Conservation (phyloP, 108 stramenopile genomes). For the Licmophora abbreviata region DNA sequence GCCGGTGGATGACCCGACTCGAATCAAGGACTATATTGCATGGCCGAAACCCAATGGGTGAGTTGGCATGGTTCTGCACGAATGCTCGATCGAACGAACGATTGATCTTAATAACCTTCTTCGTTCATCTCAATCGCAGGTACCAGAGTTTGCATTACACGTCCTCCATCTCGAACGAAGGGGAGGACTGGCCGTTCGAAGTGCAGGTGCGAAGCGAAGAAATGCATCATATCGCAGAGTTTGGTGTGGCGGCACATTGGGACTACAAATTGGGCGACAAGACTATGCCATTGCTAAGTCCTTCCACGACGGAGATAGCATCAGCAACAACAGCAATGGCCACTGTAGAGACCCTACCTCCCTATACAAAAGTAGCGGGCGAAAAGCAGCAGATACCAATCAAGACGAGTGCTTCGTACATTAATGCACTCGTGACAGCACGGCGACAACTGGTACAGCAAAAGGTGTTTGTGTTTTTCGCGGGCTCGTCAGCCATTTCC, state of each 20-base stretch:
- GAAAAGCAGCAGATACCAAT: background rate
- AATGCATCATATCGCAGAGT: constrained; percentile 84
- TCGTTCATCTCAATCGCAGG: too few species aligned
- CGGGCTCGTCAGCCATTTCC: constrained; percentile 27
- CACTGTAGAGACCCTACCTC: constrained; percentile 3
- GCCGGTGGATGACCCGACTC: constrained; percentile 33
- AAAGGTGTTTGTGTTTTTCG: constrained; percentile 61
- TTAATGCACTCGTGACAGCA: constrained; percentile 40
- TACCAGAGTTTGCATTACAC: constrained; percentile 91
- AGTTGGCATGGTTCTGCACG: too few species aligned
- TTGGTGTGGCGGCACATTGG: constrained; percentile 85
- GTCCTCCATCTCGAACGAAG: constrained; percentile 31
- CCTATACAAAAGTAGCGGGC: constrained; percentile 3
- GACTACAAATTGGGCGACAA: constrained; percentile 49
- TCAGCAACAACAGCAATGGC: constrained; percentile 1
- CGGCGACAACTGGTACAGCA: constrained; percentile 22
- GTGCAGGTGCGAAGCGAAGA: constrained; percentile 78
- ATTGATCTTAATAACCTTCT: too few species aligned
- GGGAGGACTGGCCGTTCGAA: constrained; percentile 72
- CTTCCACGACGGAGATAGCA: constrained; percentile 9
- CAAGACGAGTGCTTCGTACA: constrained; percentile 22
- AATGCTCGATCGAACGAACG: too few species aligned
- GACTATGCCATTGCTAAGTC: background rate
- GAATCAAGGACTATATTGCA: constrained; percentile 82
- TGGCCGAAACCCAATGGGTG: constrained; percentile 84